A percentile compares a stretch with the other conserved stretches of the same genome.
These are phyloP conservation scores for Neospermospora avenae DNA, from an alignment of 2,329 filamentous ascomycete species.

Conservation along the genomic window DNA sequence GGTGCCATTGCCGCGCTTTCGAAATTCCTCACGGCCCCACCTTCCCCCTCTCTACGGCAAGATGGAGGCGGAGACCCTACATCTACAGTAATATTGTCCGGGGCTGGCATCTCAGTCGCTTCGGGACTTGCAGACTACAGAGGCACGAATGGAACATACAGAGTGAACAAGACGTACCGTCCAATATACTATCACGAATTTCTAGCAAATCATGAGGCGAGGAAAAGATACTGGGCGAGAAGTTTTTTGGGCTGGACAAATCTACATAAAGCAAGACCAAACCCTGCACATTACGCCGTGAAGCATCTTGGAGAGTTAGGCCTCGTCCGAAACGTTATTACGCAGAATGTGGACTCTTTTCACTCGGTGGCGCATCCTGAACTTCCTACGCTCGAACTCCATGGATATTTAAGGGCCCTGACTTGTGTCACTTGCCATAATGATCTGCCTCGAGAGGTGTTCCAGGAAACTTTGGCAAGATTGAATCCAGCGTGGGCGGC, in stretches of 20 bases:
- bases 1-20: slow-evolving; percentile 76
- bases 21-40: slow-evolving; percentile 67
- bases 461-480: slow-evolving; percentile 71
- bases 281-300: slow-evolving; percentile 75
- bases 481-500: slow-evolving; percentile 85
- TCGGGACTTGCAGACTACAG: slow-evolving; percentile 93
- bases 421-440: slow-evolving; percentile 76
- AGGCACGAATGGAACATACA: slow-evolving; percentile 85
- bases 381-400: slow-evolving; percentile 76
- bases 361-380: slow-evolving; percentile 74
- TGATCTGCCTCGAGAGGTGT: slow-evolving; percentile 66
- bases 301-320: slow-evolving; percentile 69
- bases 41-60: slow-evolving; percentile 43
- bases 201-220: slow-evolving; percentile 70
- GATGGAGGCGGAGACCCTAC: slow-evolving; percentile 39
- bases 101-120: slow-evolving; percentile 89
- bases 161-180: slow-evolving; percentile 82
- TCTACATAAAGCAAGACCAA: slow-evolving; percentile 74
- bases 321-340: slow-evolving; percentile 73
- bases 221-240: slow-evolving; percentile 93
- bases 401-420: slow-evolving; percentile 81
- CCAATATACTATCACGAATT: slow-evolving; percentile 96
- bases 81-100: slow-evolving; percentile 63
- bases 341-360: slow-evolving; percentile 97
- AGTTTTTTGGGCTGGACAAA: slow-evolving; percentile 92